Conservation (phyloP, 2,329 filamentous ascomycete genomes). For the Apiospora kogelbergensis region DNA sequence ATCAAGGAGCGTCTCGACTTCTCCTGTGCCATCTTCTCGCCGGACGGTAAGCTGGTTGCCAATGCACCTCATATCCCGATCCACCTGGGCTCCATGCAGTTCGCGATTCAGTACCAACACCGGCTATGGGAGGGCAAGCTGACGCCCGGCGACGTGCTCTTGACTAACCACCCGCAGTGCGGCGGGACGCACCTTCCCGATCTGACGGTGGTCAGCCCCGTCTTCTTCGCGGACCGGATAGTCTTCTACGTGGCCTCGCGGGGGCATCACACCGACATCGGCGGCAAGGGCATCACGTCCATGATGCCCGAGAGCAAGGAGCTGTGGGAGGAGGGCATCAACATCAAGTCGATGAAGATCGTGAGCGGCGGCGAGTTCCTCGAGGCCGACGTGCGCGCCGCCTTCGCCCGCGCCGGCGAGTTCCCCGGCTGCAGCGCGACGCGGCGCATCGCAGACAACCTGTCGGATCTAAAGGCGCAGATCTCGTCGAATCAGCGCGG, state of each 20-base stretch:
- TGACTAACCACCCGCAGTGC: conserved; percentile 57
- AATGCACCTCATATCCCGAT: conserved; percentile 75
- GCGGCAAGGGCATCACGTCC: conserved; percentile 47
- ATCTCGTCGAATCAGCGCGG: conserved; percentile 42
- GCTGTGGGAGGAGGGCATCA: conserved; percentile 43
- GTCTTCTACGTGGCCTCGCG: conserved; percentile 19
- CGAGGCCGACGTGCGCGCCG: conserved; percentile 29
- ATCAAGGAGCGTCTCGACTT: conserved; percentile 81
- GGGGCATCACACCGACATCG: conserved; percentile 22
- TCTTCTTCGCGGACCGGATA: conserved; percentile 18
- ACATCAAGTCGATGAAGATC: conserved; percentile 37
- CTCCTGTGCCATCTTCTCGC: conserved; percentile 76
- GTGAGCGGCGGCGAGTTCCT: conserved; percentile 35
- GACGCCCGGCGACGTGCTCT: conserved; percentile 71
- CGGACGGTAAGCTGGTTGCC: conserved; percentile 69
- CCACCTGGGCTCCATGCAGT: conserved; percentile 75
- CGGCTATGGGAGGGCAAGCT: conserved; percentile 70
- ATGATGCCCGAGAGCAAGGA: conserved; percentile 42
- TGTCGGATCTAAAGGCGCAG: conserved; percentile 42
- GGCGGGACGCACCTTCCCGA: conserved; percentile 22
- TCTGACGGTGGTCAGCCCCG: conserved; percentile 20
- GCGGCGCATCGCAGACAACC: conserved; percentile 38
- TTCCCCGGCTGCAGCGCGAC: conserved; percentile 36
- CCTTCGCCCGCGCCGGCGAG: conserved; percentile 31
- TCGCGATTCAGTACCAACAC: conserved; percentile 67